Conservation (phyloP, 2,329 filamentous ascomycete species). For the Colletotrichum melonis region DNA sequence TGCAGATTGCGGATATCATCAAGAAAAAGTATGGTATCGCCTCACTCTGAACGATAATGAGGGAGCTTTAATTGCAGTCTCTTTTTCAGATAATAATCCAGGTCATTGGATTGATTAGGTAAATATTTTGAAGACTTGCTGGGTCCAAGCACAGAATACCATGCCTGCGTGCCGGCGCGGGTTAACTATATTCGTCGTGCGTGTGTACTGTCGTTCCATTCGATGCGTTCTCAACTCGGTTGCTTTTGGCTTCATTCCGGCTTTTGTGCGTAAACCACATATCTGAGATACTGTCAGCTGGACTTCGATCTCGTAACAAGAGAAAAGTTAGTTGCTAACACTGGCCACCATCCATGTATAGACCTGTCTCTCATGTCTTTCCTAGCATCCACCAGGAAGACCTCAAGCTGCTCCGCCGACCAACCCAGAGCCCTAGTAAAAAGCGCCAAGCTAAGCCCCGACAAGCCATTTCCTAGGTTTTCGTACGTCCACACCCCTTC, state of each 20-base stretch:
- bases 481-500: slow-evolving; percentile 43
- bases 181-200: too few relatives aligned
- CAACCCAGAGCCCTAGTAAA: slow-evolving; percentile 49
- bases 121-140: too few relatives aligned
- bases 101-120: too few relatives aligned
- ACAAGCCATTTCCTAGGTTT: slow-evolving; percentile 47
- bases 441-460: slow-evolving; percentile 49
- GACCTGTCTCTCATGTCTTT: slow-evolving; percentile 46
- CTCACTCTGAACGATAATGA: too few relatives aligned
- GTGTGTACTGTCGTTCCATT: background rate
- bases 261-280: slow-evolving; percentile 17
- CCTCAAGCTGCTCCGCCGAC: slow-evolving; percentile 46
- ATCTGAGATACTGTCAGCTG: background rate
- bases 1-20: slow-evolving; percentile 12
- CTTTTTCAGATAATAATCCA: too few relatives aligned
- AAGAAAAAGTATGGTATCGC: slow-evolving; percentile 12
- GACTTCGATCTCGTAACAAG: too few relatives aligned
- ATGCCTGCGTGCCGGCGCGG: too few relatives aligned
- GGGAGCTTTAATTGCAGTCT: too few relatives aligned
- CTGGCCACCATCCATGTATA: slow-evolving; percentile 52
- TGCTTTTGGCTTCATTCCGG: background rate
- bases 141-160: too few relatives aligned
- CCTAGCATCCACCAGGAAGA: slow-evolving; percentile 47
- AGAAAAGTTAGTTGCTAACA: slow-evolving; percentile 43
- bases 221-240: too few relatives aligned